A percentile compares a stretch with the other conserved stretches of the same genome.
Evolutionary conservation across 306 rosid genomes (phyloP).

Genomic region (Glycine tomentella): DNA sequence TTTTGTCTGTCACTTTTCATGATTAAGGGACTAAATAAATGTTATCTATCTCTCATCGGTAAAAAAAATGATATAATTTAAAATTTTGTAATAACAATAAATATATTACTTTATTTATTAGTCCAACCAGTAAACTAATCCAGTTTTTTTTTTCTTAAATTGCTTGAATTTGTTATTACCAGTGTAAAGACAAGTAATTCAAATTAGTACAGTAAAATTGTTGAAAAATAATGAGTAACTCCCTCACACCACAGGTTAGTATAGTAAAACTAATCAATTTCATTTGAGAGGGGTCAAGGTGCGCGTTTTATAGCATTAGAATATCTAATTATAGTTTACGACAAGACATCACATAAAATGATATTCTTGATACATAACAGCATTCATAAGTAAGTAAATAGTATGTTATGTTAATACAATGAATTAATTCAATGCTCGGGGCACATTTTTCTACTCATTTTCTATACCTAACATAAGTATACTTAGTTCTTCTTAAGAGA

Average conservation of each 20-base stretch:
- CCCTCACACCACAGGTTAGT: neutral
- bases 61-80: too few species aligned
- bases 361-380: neutral
- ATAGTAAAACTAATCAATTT: neutral
- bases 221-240: neutral
- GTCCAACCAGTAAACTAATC: neutral
- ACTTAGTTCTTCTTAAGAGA: conserved; percentile 49
- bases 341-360: conserved; percentile 51
- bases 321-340: conserved; percentile 41
- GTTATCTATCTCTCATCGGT: too few species aligned
- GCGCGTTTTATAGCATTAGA: conserved; percentile 33
- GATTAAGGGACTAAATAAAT: neutral
- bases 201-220: too few species aligned
- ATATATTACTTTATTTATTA: neutral
- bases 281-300: conserved; percentile 9
- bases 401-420: conserved; percentile 45
- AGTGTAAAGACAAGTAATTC: neutral
- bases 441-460: conserved; percentile 47
- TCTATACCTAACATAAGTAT: conserved; percentile 57
- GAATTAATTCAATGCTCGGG: conserved; percentile 59
- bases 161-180: too few species aligned
- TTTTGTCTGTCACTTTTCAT: neutral
- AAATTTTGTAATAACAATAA: neutral
- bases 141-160: too few species aligned
- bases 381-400: conserved; percentile 24